Percentiles rank a stretch among this genome's conserved stretches.
These are phyloP conservation scores for Kalanchoe fedtschenkoi DNA, from an alignment of 164 flowering plant species.

Conservation along the genomic window DNA sequence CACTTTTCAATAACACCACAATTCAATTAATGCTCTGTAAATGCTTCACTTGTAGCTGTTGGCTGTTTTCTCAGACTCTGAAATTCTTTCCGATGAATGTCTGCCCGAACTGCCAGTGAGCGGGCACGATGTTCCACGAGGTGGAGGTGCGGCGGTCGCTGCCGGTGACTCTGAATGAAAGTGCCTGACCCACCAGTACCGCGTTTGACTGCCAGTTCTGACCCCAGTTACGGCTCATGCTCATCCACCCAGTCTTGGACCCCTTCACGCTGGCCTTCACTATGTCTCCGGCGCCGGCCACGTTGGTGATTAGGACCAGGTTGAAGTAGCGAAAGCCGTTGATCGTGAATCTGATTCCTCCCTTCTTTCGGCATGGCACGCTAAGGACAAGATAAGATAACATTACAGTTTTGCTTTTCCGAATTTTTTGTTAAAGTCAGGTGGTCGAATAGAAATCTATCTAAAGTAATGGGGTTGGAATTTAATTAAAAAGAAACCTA, in stretches of 20 bases:
- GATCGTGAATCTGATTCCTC: constrained; percentile 70
- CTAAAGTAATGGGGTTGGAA: too few species aligned
- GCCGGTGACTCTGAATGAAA: constrained; percentile 62
- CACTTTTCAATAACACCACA: too few species aligned
- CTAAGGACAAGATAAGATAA: constrained; percentile 20
- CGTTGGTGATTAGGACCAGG: constrained; percentile 57
- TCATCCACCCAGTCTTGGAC: constrained; percentile 53
- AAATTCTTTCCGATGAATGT: constrained; percentile 68
- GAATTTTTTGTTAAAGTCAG: too few species aligned
- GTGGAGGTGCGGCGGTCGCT: constrained; percentile 63
- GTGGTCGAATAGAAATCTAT: too few species aligned
- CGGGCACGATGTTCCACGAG: constrained; percentile 56
- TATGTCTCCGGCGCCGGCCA: constrained; percentile 76
- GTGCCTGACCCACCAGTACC: constrained; percentile 51
- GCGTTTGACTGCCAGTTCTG: constrained; percentile 73
- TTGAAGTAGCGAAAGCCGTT: constrained; percentile 71
- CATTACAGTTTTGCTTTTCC: not conserved
- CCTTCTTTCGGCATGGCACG: constrained; percentile 61
- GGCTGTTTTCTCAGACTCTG: constrained; percentile 31
- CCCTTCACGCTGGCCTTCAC: constrained; percentile 51
- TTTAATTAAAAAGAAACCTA: too few species aligned
- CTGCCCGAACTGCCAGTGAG: constrained; percentile 74
- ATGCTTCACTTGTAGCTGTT: not conserved
- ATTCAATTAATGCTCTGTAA: not conserved
- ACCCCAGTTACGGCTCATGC: constrained; percentile 74